Conservation (phyloP, 306 rosid species). For the Rosa lucieae region DNA sequence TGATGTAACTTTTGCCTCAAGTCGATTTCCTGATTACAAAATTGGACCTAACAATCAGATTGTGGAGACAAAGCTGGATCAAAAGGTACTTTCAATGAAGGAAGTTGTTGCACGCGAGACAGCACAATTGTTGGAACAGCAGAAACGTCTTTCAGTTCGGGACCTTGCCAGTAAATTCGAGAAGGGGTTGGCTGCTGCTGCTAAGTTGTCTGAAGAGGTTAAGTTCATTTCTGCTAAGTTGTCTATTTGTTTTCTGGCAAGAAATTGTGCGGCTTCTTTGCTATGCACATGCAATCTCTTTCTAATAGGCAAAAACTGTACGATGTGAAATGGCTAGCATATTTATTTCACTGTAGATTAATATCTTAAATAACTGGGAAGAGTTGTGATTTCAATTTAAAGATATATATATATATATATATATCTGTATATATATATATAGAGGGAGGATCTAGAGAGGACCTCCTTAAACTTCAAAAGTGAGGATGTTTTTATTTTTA, state of each 20-base stretch:
- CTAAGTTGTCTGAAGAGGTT: conserved; percentile 95
- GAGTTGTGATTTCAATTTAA: neutral
- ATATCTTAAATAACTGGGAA: neutral
- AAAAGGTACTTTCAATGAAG: conserved; percentile 71
- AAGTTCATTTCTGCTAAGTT: neutral
- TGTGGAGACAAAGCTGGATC: conserved; percentile 66
- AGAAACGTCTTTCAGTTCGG: conserved; percentile 86
- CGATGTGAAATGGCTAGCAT: neutral
- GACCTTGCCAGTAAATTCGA: conserved; percentile 88
- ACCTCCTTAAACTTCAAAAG: too few relatives aligned
- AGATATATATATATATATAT: too few relatives aligned
- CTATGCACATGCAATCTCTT: neutral
- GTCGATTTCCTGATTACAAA: conserved; percentile 82
- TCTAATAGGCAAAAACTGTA: neutral
- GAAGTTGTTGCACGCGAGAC: conserved; percentile 93
- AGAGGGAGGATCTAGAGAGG: too few relatives aligned
- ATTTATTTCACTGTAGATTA: neutral
- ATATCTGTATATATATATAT: too few relatives aligned
- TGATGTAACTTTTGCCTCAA: conserved; percentile 72
- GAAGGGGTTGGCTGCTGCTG: conserved; percentile 96
- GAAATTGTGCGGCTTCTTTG: neutral
- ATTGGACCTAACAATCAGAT: conserved; percentile 81
- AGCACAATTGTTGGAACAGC: conserved; percentile 86
- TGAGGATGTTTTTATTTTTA: neutral
- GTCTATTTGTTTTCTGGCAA: neutral